Conservation (phyloP, 305 asterid species). For the Fraxinus dipetala region DNA sequence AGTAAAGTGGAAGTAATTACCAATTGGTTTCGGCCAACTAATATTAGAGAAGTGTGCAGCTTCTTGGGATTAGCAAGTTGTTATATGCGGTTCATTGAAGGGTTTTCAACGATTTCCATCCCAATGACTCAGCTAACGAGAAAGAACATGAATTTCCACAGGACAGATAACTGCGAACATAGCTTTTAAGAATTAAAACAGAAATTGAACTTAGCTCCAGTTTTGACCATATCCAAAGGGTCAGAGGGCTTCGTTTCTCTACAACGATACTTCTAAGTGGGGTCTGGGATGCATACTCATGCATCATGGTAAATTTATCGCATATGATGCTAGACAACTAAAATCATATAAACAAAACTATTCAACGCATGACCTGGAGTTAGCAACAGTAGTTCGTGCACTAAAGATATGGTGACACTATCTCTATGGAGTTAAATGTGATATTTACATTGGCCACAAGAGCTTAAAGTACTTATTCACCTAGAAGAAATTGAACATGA, state of each 20-base stretch:
- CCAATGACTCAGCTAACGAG: background rate
- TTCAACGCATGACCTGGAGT: background rate
- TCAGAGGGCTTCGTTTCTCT: background rate
- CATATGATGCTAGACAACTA: background rate
- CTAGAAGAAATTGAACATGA: background rate
- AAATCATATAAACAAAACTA: background rate
- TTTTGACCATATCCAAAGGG: background rate
- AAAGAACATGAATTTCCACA: background rate
- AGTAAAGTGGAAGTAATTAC: too few relatives aligned
- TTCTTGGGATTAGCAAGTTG: too few relatives aligned
- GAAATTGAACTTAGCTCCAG: background rate
- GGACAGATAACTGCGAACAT: background rate
- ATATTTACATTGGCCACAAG: background rate
- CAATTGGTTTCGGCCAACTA: too few relatives aligned
- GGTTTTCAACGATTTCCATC: too few relatives aligned
- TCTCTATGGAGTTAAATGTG: background rate
- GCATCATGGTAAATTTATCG: background rate
- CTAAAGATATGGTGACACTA: background rate
- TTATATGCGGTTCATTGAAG: too few relatives aligned
- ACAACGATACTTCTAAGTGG: background rate
- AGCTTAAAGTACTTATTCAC: background rate
- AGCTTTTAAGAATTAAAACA: background rate
- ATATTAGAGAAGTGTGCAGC: too few relatives aligned
- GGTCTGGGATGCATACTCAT: background rate
- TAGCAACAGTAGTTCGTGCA: background rate